Conservation (phyloP, 352 stramenopile genomes). For the Phytophthora cajani region DNA sequence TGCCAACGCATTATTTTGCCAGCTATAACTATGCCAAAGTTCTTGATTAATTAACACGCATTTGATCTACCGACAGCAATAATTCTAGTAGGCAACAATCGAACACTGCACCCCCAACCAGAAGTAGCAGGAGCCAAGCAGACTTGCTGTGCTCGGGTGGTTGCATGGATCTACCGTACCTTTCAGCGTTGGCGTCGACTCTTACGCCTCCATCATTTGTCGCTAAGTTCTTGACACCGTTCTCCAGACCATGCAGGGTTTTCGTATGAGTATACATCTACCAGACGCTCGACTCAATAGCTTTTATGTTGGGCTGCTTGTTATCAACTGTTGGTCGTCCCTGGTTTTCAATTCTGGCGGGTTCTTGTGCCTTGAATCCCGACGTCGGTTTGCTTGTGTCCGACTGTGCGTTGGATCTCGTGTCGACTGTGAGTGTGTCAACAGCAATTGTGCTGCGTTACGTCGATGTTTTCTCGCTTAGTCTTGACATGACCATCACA, state of each 20-base stretch:
- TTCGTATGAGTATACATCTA: constrained; percentile 28
- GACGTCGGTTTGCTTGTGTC: constrained; percentile 12
- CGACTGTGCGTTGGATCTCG: constrained; percentile 25
- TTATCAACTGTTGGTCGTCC: constrained; percentile 26
- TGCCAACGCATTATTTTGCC: background rate
- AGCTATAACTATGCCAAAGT: background rate
- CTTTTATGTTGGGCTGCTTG: constrained; percentile 31
- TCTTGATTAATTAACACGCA: background rate
- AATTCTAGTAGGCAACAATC: no score
- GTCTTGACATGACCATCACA: constrained; percentile 1
- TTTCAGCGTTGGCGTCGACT: background rate
- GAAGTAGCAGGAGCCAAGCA: no score
- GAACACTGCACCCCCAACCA: no score
- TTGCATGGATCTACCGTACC: no score
- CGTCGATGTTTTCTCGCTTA: constrained; percentile 11
- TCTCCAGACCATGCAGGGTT: constrained; percentile 22
- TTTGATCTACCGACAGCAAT: background rate
- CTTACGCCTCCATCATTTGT: constrained; percentile 11
- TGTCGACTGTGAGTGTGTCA: constrained; percentile 20
- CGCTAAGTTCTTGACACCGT: constrained; percentile 23
- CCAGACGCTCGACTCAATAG: constrained; percentile 27
- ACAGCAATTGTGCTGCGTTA: constrained; percentile 21
- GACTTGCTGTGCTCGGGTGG: no score
- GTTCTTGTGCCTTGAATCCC: constrained; percentile 10
- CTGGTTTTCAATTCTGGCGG: constrained; percentile 9